phyloP scores from a whole-genome alignment of 116 monocot genomes.

The Cymodocea nodosa region DNA sequence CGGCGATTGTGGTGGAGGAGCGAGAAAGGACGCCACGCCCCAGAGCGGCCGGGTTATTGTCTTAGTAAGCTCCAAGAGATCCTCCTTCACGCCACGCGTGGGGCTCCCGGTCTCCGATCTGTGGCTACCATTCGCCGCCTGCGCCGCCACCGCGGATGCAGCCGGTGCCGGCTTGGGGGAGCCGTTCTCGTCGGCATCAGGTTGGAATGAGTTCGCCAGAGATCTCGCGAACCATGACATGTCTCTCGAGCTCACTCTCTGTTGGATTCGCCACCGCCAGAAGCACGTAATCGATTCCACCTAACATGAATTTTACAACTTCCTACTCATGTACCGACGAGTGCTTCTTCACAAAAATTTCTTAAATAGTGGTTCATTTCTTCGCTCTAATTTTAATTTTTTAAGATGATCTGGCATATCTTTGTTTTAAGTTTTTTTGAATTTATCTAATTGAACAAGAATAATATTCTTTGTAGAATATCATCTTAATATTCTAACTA shows the following conservation, averaged over 20 bases:
- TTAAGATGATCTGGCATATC: too few species aligned
- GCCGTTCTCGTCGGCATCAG: constrained; percentile 6
- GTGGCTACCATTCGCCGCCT: neutral
- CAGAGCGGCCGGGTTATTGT: constrained; percentile 58
- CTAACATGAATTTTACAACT: too few species aligned
- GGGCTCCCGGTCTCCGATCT: neutral
- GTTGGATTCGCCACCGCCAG: too few species aligned
- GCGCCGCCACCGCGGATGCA: neutral
- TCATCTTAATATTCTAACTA: too few species aligned
- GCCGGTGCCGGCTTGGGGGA: neutral
- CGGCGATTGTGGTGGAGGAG: constrained; percentile 36
- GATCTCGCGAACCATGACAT: constrained; percentile 79
- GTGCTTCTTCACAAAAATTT: too few species aligned
- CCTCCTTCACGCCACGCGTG: constrained; percentile 64
- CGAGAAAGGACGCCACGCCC: constrained; percentile 83
- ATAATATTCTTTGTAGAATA: too few species aligned
- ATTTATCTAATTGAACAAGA: too few species aligned
- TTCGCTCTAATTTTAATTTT: too few species aligned
- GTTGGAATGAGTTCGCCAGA: constrained; percentile 26
- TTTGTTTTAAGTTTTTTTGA: too few species aligned
- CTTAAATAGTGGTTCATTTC: too few species aligned
- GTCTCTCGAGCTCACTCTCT: neutral
- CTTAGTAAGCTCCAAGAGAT: constrained; percentile 68
- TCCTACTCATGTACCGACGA: too few species aligned
- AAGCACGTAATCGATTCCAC: too few species aligned